These are phyloP conservation scores for Zasmidium angulare DNA, from an alignment of 2,329 filamentous ascomycete genomes.

Conservation along the genomic window DNA sequence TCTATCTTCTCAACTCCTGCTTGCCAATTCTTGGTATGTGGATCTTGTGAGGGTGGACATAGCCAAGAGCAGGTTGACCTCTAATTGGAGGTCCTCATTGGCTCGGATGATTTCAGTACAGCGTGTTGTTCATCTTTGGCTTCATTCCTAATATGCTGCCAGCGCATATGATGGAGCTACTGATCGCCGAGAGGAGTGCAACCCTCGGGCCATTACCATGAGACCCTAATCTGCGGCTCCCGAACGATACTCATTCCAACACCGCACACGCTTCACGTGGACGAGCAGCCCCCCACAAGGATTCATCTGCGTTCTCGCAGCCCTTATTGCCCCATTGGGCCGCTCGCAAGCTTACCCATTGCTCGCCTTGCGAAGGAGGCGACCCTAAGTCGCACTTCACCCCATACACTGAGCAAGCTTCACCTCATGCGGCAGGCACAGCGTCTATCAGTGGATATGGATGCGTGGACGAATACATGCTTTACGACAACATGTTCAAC, in stretches of 20 bases:
- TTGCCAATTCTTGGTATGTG: not conserved
- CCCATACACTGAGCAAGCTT: not conserved
- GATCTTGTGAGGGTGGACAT: not conserved
- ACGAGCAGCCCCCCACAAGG: no score
- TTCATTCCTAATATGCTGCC: not conserved
- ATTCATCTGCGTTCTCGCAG: no score
- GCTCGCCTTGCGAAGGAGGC: not conserved
- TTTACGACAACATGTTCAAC: no score
- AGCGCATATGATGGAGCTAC: not conserved
- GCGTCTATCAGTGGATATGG: not conserved
- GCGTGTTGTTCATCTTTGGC: no score
- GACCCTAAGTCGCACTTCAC: not conserved
- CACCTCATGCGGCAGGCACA: not conserved
- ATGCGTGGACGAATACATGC: not conserved
- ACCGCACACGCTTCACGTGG: no score
- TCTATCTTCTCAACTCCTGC: not conserved
- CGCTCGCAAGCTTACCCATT: not conserved
- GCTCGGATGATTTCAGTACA: no score
- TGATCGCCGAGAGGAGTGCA: not conserved
- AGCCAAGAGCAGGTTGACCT: not conserved
- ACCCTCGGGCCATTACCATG: not conserved
- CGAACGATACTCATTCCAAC: no score
- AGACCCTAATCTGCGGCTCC: no score
- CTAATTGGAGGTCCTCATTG: no score
- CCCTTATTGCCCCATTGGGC: no score